Conservation (phyloP, 129 eudicot genomes). For the Rutidosis leptorrhynchoides region DNA sequence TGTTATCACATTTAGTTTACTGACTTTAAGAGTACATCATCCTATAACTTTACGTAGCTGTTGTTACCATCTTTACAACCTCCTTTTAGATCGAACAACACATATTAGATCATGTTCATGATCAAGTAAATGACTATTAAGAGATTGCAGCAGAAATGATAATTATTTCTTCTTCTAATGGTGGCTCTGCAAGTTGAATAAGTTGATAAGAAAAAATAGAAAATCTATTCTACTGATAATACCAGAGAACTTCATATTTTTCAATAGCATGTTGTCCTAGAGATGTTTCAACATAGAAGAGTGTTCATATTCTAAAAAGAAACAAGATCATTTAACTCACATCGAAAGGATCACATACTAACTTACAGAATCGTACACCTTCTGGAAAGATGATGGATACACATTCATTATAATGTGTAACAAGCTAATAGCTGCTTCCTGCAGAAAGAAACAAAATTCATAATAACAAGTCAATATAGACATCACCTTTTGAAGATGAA, state of each 20-base stretch:
- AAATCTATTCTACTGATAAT: constrained; percentile 12
- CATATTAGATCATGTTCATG: not conserved
- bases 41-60: not conserved
- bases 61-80: constrained; percentile 18
- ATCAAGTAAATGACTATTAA: not conserved
- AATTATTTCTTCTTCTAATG: not conserved
- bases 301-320: constrained; percentile 8
- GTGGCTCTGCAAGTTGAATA: constrained; percentile 19
- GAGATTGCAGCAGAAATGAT: not conserved
- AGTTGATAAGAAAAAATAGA: constrained; percentile 1
- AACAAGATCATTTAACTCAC: constrained; percentile 22
- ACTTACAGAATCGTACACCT: constrained; percentile 73
- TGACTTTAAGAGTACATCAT: not conserved
- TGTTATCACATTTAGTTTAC: not conserved
- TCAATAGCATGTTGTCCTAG: not conserved
- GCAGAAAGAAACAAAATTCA: constrained; percentile 23
- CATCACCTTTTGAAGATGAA: constrained; percentile 4
- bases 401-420: constrained; percentile 49
- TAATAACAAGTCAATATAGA: not conserved
- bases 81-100: constrained; percentile 5
- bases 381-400: constrained; percentile 71
- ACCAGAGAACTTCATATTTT: not conserved
- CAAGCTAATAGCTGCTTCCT: constrained; percentile 71
- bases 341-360: constrained; percentile 3
- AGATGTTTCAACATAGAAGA: not conserved